Conservation (phyloP, 1,284 basidiomycete genomes). For the Malassezia vespertilionis region DNA sequence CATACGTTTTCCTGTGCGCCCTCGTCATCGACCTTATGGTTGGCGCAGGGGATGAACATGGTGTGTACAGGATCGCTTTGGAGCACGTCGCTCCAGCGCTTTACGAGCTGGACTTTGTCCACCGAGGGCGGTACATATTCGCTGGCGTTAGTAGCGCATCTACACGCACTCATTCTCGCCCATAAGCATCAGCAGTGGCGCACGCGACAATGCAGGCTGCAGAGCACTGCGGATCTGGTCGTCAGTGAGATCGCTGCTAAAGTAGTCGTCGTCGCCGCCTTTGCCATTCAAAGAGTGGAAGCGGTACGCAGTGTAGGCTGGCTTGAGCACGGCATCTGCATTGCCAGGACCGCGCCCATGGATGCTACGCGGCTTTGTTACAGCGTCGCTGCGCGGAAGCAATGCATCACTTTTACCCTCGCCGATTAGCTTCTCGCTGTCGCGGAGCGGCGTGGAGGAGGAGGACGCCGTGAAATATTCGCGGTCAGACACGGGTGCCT, state of each 20-base stretch:
- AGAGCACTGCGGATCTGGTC: constrained; percentile 10
- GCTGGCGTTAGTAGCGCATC: constrained; percentile 15
- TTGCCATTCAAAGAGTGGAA: constrained; percentile 27
- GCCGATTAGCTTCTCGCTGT: constrained; percentile 15
- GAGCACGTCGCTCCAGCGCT: constrained; percentile 22
- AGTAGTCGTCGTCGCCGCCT: constrained; percentile 40
- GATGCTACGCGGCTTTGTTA: constrained; percentile 7
- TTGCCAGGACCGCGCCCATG: constrained; percentile 21
- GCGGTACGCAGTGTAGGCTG: constrained; percentile 40
- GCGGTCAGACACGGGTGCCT: constrained; percentile 40
- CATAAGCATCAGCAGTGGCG: constrained; percentile 28
- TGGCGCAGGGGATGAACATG: constrained; percentile 21
- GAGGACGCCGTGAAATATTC: constrained; percentile 24
- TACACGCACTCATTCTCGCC: constrained; percentile 33
- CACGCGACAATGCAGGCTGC: constrained; percentile 1
- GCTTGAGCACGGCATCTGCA: constrained; percentile 18
- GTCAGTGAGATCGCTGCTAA: constrained; percentile 28
- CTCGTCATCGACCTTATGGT: constrained; percentile 28
- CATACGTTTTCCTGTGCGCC: constrained; percentile 23
- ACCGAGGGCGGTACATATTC: constrained; percentile 24
- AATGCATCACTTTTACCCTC: constrained; percentile 13
- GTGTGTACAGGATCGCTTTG: constrained; percentile 12
- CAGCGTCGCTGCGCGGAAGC: constrained; percentile 13
- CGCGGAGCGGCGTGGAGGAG: constrained; percentile 3
- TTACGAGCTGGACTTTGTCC: constrained; percentile 14